Evolutionary conservation across 306 rosid genomes (phyloP), one percentile per base, ranked within the genome.

Genomic region (Cyclanthera cordifolia): DNA sequence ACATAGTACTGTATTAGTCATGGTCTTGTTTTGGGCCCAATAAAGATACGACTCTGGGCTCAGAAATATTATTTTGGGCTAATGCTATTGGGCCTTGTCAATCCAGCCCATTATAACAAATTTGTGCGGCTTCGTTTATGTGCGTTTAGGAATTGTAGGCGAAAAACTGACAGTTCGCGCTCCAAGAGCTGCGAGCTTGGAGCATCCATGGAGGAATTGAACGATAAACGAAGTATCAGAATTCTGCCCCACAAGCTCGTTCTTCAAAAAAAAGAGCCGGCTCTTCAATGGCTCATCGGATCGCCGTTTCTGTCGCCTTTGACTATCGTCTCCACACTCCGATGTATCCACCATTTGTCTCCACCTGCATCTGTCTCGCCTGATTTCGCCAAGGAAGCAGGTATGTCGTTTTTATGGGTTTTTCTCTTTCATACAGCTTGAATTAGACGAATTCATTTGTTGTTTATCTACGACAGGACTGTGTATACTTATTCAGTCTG

Each of bases 291-390:
- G 98, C 75, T 93, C 3, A 50, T 89, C 67, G 96, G 98, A 78
- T 93, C 95, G 73, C 87, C 96, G 43, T 89, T 93, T 76, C 67
- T 87, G 39, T 83, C 95, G n/a, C 94, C 89, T 19, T 76, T 83
- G 53, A 86, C 94, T 20, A 70, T 93, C 69, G 80, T 82, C 61
- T 93, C 98, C 82, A 69, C 90, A 8, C 72, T 93, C 78, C 77
- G 76, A 73, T 79, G 90, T 77, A 71, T 80, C 83, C 86, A 86
- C 82, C 21, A 72, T 43, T 58, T 20, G 15, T 13, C 79, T 21
- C 11, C 71, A 14, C 50, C 54, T 72, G 75, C 77, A 46, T 77
- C 86, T 65, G 4, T 80, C 50, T 81, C 86, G 16, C 84, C 87
- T 0, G 85, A 93, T 77, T 69, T 76, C 46, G 67, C 0, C 74